Evolutionary conservation across 768 basidiomycete genomes (phyloP).

Genomic region (Naganishia friedmannii): DNA sequence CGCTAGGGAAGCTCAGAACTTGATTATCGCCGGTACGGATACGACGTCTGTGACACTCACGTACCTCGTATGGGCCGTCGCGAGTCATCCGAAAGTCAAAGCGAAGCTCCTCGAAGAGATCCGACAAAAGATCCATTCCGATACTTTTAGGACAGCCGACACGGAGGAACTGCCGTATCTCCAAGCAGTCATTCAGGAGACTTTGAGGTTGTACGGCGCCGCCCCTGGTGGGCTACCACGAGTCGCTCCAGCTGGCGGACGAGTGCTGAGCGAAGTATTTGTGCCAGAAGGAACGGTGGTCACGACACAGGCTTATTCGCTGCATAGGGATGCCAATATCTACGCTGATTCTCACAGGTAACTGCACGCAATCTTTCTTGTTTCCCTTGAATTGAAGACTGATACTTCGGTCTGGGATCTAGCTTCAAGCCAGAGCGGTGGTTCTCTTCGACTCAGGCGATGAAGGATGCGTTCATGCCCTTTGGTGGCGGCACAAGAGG

Average conservation of each 20-base stretch:
- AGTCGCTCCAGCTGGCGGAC: background rate
- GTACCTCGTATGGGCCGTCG: conserved; percentile 16
- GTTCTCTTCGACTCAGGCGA: conserved; percentile 8
- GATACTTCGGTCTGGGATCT: background rate
- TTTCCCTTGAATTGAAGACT: background rate
- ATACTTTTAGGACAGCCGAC: background rate
- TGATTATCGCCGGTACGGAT: conserved; percentile 13
- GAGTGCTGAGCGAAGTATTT: background rate
- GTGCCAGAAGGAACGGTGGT: conserved; percentile 11
- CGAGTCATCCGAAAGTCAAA: background rate
- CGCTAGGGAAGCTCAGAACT: conserved; percentile 2
- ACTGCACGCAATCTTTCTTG: background rate
- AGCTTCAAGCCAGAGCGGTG: conserved; percentile 19
- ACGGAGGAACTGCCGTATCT: conserved; percentile 13
- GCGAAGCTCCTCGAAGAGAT: background rate
- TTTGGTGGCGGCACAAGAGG: conserved; percentile 10
- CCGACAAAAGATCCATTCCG: background rate
- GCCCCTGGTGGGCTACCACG: conserved; percentile 5
- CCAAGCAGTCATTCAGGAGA: conserved; percentile 7
- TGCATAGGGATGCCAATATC: conserved; percentile 12
- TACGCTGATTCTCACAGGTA: conserved; percentile 11
- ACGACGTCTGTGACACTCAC: conserved; percentile 15
- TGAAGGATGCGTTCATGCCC: conserved; percentile 19
- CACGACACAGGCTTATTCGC: conserved; percentile 9
- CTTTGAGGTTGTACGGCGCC: conserved; percentile 10